Evolutionary conservation across 257 asterid genomes (phyloP).

Genomic region (Ligustrum vulgare): DNA sequence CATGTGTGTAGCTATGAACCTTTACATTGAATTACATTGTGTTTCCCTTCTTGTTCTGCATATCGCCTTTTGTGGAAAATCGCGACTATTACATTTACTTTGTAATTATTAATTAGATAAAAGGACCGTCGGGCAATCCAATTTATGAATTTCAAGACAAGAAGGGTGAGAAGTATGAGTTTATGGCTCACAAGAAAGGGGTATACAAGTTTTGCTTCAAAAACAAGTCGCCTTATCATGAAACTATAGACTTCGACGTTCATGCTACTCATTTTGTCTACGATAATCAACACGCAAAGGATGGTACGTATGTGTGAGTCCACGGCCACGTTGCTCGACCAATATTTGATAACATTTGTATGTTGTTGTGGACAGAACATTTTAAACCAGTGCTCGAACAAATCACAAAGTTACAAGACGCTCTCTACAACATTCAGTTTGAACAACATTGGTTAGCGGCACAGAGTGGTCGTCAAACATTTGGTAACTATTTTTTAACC

Average conservation of each 20-base stretch:
- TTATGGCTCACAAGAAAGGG: conserved; percentile 58
- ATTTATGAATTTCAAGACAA: conserved; percentile 59
- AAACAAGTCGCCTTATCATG: conserved; percentile 74
- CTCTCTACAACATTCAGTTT: conserved; percentile 74
- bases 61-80: neutral
- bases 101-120: conserved; percentile 45
- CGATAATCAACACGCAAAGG: conserved; percentile 71
- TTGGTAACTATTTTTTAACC: too few relatives aligned
- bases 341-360: neutral
- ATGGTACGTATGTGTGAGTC: conserved; percentile 35
- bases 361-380: conserved; percentile 49
- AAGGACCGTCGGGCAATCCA: conserved; percentile 68
- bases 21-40: too few relatives aligned
- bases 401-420: conserved; percentile 73
- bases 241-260: conserved; percentile 74
- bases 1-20: too few relatives aligned
- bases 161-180: conserved; percentile 67
- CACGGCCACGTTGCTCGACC: neutral
- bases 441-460: conserved; percentile 96
- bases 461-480: conserved; percentile 77
- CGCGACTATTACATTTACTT: too few relatives aligned
- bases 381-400: conserved; percentile 69
- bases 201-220: conserved; percentile 69
- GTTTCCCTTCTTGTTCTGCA: neutral
- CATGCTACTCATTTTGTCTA: conserved; percentile 55